Conservation (phyloP, 441 rosid species). For the Macaranga tanarius region DNA sequence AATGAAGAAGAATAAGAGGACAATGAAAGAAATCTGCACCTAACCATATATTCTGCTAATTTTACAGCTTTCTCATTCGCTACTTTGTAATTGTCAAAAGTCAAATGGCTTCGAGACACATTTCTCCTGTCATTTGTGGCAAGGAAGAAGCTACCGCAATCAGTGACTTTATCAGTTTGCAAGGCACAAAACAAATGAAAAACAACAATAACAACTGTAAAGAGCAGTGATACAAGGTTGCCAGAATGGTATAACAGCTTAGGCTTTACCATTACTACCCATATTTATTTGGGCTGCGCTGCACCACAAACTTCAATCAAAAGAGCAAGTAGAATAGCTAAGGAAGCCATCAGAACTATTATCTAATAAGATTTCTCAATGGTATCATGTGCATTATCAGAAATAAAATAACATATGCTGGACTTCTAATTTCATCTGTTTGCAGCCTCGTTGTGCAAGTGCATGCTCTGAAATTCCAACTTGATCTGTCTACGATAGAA, state of each 20-base stretch:
- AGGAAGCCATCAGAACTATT: not conserved
- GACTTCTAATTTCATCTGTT: not conserved
- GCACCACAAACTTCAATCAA: not conserved
- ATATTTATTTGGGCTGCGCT: not conserved
- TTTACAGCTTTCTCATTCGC: conserved; percentile 57
- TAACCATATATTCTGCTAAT: conserved; percentile 58
- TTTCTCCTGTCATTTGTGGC: conserved; percentile 53
- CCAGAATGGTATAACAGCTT: not conserved
- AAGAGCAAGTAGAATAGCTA: not conserved
- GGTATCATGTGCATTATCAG: not conserved
- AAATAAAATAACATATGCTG: not conserved
- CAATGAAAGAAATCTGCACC: conserved; percentile 39
- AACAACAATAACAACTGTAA: not conserved
- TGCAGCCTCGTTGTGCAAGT: not conserved
- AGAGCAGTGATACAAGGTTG: not conserved
- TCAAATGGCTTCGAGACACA: conserved; percentile 46
- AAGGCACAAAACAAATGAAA: not conserved
- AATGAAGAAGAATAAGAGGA: not conserved
- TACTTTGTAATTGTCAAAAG: conserved; percentile 40
- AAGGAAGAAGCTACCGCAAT: conserved; percentile 5
- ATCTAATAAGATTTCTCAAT: conserved; percentile 9
- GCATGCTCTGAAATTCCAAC: not conserved
- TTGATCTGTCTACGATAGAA: not conserved
- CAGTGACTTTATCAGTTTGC: conserved; percentile 3
- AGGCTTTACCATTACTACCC: not conserved